Evolutionary conservation across 169 alveolate genomes (phyloP), one percentile per base, ranked within the genome.

Genomic region (Plasmodium reichenowi): DNA sequence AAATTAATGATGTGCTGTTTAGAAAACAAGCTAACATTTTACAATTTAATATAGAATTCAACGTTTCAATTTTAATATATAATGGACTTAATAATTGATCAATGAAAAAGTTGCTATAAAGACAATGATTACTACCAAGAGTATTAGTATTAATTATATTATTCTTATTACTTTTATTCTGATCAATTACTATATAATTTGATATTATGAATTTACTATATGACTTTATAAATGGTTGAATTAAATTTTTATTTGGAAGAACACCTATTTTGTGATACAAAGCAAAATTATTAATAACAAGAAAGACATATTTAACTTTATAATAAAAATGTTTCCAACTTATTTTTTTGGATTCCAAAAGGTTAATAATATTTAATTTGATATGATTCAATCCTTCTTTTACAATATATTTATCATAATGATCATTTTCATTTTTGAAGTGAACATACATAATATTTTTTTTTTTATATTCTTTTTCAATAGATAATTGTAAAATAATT

Each of bases 251-350:
- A 62, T 63, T 68, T 3, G 91, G 91, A 6, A 83, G 29, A 56
- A 83, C 58, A 17, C 91, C 91, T 50, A 83, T 38, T 50, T 83
- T 72, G 6, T 83, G 91, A 68, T 83, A 83, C 2, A 83, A 68
- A 47, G 68, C 26, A 67, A 83, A 83, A 62, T 83, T 45, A 43
- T 83, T 83, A 22, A 68, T 62, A 32, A 54, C 50, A 29, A 83
- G 73, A 72, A 62, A 83, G 15, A 83, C 83, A 68, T 68, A 83
- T 32, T 67, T 68, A 1, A 83, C 45, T 83, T 63, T 83, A 72
- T 52, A 83, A 60, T 17, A 38, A 56, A 83, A 83, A 83, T 56
- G 7, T 48, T 83, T 62, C 91, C 91, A 83, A 8, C 43, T 68
- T 43, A 83, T 83, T 83, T 68, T 26, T 22, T 50, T 83, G 8